Base-by-base conservation (phyloP, 2,329 filamentous ascomycete species). In the Ophiocordyceps camponoti-rufipedis region DNA sequence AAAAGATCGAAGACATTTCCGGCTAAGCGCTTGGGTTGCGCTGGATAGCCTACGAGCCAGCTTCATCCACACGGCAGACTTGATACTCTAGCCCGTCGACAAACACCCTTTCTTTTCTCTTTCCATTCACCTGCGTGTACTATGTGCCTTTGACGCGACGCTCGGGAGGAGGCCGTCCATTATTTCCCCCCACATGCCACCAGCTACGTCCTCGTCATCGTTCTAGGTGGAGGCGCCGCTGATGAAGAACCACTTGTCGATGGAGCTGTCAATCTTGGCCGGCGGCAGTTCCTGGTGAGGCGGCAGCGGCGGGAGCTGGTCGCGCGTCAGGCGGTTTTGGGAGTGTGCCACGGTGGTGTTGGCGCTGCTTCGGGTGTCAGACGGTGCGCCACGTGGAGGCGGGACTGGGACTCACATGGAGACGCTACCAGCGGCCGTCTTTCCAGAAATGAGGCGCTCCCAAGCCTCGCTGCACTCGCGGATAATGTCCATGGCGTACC, bases 191-290 rank as follows among this genome's bases (percentile, higher is more conserved):
- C 12, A n/a, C 33, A n/a, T n/a, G 33, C 14, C 33, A 8, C 7
- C 33, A 14, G 33, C 33, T 38, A n/a, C 33, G 33, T 38, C 33
- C 33, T 16, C 33, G 13, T 38, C 33, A n/a, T n/a, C 16, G n/a
- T 38, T 56, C 70, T 84, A 89, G 57, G 82, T 74, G 56, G 87
- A 85, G 62, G 91, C 91, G 67, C 91, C 91, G 65, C 87, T 94
- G 69, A 98, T 98, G 80, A 96, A 98, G 83, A 98, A 98, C 91
- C 91, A 98, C 80, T 98, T 98, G 79, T 98, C 91, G 62, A 96
- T 94, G 68, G 82, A 93, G 63, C 79, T 76, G 63, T 98, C 91
- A 57, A 98, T 94, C 60, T 89, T 88, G 53, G 82, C 89, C 49
- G 91, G 79, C 46, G 75, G 64, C 48, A 93, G 72, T 59, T 93